Conservation (phyloP, 2,329 filamentous ascomycete species). For the Zasmidium angulare region DNA sequence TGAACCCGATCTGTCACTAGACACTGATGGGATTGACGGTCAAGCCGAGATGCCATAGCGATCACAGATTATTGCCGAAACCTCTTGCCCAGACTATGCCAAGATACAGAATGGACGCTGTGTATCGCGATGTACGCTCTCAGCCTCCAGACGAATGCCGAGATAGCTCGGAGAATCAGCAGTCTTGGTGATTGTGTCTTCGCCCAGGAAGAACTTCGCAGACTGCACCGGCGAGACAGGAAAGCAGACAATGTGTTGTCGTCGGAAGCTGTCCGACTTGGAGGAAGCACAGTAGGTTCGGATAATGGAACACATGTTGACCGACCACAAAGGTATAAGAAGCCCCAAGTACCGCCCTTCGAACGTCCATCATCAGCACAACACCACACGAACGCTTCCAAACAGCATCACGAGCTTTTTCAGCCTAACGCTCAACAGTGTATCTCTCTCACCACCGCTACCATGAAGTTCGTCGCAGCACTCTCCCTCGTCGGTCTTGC, state of each 20-base stretch:
- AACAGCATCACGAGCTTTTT: too few relatives aligned
- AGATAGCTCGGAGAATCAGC: background rate
- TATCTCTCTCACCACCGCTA: background rate
- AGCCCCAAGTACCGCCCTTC: background rate
- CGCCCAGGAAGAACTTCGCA: background rate
- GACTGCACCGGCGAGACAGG: background rate
- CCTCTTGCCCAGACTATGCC: background rate
- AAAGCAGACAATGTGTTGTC: background rate
- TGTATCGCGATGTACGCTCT: background rate
- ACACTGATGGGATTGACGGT: too few relatives aligned
- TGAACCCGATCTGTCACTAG: too few relatives aligned
- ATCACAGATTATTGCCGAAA: too few relatives aligned
- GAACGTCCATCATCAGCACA: background rate
- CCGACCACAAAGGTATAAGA: too few relatives aligned
- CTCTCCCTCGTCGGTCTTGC: background rate
- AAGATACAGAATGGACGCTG: background rate
- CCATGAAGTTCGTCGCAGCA: slow-evolving; percentile 1
- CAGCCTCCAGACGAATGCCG: background rate
- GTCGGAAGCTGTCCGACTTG: too few relatives aligned
- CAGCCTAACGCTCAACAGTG: too few relatives aligned
- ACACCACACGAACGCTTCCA: too few relatives aligned
- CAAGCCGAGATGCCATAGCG: too few relatives aligned
- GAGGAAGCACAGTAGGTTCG: too few relatives aligned
- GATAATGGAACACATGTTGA: too few relatives aligned
- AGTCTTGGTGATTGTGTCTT: background rate